A percentile compares a stretch with the other conserved stretches of the same genome.
These are phyloP conservation scores for Saitozyma sp. DNA, from an alignment of 768 basidiomycete genomes.

Conservation along the genomic window DNA sequence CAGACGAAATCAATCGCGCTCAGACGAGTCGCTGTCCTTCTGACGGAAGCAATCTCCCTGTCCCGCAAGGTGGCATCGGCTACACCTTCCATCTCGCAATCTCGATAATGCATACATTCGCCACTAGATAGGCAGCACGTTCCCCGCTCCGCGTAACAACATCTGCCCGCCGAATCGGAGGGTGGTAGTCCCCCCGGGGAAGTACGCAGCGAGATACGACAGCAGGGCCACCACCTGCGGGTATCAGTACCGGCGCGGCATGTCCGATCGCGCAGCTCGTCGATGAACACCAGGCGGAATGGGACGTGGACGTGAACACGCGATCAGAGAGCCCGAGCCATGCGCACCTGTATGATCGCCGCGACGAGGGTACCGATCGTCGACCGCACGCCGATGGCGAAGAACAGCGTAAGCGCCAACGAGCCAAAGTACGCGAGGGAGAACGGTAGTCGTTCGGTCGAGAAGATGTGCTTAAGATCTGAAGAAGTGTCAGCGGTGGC, in stretches of 20 bases:
- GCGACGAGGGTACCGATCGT: slow-evolving; percentile 82
- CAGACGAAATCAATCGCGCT: too few species aligned
- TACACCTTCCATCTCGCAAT: too few species aligned
- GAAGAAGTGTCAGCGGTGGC: not conserved
- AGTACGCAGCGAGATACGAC: slow-evolving; percentile 89
- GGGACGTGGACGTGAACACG: not conserved
- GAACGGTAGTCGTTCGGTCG: slow-evolving; percentile 81
- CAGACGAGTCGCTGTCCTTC: too few species aligned
- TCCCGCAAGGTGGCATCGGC: too few species aligned
- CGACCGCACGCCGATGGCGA: slow-evolving; percentile 78
- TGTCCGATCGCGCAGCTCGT: too few species aligned
- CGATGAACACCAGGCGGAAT: too few species aligned
- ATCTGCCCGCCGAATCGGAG: slow-evolving; percentile 52
- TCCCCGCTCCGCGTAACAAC: slow-evolving; percentile 77
- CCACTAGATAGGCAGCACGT: slow-evolving; percentile 76
- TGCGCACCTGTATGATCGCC: slow-evolving; percentile 66
- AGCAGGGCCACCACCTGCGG: slow-evolving; percentile 74
- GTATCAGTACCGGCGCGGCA: too few species aligned
- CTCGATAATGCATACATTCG: too few species aligned
- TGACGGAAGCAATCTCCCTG: too few species aligned
- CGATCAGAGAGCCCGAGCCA: not conserved
- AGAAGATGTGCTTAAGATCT: slow-evolving; percentile 74
- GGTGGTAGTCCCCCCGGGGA: slow-evolving; percentile 69
- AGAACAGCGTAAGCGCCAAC: slow-evolving; percentile 83
- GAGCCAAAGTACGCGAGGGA: slow-evolving; percentile 78